Evolutionary conservation across 352 stramenopile species (phyloP), one percentile per base, ranked within the genome.

Genomic region (Phytophthora gonapodyides): DNA sequence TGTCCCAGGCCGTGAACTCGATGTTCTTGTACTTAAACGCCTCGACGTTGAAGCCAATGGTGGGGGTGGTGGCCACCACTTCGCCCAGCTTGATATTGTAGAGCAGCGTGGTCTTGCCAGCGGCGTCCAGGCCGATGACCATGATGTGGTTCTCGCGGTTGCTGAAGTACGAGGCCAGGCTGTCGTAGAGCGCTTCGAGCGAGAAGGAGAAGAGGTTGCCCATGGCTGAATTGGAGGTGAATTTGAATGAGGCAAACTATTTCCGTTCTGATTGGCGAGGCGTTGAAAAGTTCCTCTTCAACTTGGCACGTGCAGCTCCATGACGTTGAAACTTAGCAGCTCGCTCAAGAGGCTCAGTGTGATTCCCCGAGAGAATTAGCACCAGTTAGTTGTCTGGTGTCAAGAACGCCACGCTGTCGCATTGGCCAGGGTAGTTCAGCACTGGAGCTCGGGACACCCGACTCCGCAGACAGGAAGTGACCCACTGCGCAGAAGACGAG

Each of bases 61-160:
- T 97, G 15, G 85, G 77, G 48, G 92, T 84, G 41, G 85, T 92
- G 3, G 71, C 82, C 19, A 95, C 57, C 5, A 78, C 17, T 46
- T 93, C 80, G 10, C 80, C 83, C 21, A 96, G 67, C 59, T 96
- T 91, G 57, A 96, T 80, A 53, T 86, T 82, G 77, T 97, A 93
- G 9, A 98, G 84, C 61, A 99, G 96, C 31, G 97, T 99, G 1
- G 97, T 99, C 82, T 99, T 99, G 71, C 96, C 96, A 17, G 95
- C 97, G 19, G 89, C 93, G 75, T 99, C 96, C 11, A 98, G 80
- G 1, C 89, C 89, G n/a, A 97, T 82, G 76, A 98, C 97, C 47
- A 98, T 61, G 55, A 84, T 77, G 68, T 73, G 73, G 19, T 68
- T 76, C 38, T 80, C 61, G 27, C 61, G 69, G 69, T 70, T 64